Evolutionary conservation across 2,329 filamentous ascomycete genomes (phyloP).

Genomic region (Ramularia collo-cygni): DNA sequence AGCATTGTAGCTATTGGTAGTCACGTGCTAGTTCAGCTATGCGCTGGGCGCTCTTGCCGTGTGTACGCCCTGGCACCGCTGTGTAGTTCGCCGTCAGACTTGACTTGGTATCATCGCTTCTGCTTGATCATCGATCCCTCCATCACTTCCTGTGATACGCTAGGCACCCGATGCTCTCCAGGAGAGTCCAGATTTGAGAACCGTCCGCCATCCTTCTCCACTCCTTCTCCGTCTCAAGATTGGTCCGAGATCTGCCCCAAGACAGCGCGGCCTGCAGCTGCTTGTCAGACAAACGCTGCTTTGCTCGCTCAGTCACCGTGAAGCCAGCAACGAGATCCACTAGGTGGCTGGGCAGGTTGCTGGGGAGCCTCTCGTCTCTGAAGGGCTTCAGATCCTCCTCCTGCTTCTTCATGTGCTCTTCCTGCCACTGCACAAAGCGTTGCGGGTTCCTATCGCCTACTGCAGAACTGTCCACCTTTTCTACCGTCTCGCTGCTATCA

Average conservation of each 20-base stretch:
- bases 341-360: conserved; percentile 27
- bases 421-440: conserved; percentile 24
- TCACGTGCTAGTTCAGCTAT: too few species aligned
- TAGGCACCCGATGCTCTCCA: conserved; percentile 35
- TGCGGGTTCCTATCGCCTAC: conserved; percentile 14
- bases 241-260: conserved; percentile 31
- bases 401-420: conserved; percentile 13
- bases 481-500: conserved; percentile 19
- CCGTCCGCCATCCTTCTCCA: conserved; percentile 31
- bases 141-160: conserved; percentile 25
- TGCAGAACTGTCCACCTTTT: conserved; percentile 20
- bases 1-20: too few species aligned
- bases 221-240: conserved; percentile 27
- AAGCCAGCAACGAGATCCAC: conserved; percentile 28
- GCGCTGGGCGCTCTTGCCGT: too few species aligned
- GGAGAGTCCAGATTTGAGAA: conserved; percentile 33
- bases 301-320: conserved; percentile 17
- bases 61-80: too few species aligned
- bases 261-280: conserved; percentile 29
- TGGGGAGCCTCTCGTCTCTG: conserved; percentile 20
- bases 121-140: neutral
- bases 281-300: conserved; percentile 25
- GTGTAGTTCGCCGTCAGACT: too few species aligned
- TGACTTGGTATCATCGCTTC: too few species aligned
- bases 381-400: conserved; percentile 12